Evolutionary conservation across 768 basidiomycete species (phyloP).

Genomic region (Rhodocollybia butyracea): DNA sequence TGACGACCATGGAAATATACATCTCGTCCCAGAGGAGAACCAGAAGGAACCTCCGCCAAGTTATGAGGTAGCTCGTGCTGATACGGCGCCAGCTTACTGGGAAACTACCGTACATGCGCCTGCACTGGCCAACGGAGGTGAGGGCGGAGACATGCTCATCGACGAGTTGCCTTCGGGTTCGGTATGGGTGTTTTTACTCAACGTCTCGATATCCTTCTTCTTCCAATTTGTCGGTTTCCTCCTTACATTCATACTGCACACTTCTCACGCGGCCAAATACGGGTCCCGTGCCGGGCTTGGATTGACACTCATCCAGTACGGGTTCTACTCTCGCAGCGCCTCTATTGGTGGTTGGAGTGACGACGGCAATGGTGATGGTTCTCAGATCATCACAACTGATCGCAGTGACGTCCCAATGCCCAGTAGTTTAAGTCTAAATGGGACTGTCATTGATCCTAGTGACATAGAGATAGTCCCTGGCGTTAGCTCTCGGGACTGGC

Average conservation of each 20-base stretch:
- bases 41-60: conserved; percentile 89
- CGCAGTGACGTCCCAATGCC: conserved; percentile 4
- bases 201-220: conserved; percentile 85
- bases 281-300: conserved; percentile 96
- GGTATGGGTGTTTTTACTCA: conserved; percentile 66
- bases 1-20: conserved; percentile 52
- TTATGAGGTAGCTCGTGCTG: conserved; percentile 83
- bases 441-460: conserved; percentile 19
- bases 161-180: conserved; percentile 90
- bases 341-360: conserved; percentile 21
- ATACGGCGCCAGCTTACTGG: conserved; percentile 94
- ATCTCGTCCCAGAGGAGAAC: conserved; percentile 73
- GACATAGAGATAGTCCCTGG: conserved; percentile 18
- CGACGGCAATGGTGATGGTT: conserved; percentile 14
- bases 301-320: conserved; percentile 90
- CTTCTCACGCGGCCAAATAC: conserved; percentile 89
- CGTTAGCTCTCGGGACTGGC: conserved; percentile 73
- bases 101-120: conserved; percentile 93
- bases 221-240: conserved; percentile 96
- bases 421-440: background rate
- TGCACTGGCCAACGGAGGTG: conserved; percentile 38
- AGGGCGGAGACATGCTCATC: conserved; percentile 66
- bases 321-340: conserved; percentile 62
- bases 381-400: background rate
- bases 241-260: conserved; percentile 86